Conservation (phyloP, 31 red algal genomes). For the Odonthalia washingtoniensis region DNA sequence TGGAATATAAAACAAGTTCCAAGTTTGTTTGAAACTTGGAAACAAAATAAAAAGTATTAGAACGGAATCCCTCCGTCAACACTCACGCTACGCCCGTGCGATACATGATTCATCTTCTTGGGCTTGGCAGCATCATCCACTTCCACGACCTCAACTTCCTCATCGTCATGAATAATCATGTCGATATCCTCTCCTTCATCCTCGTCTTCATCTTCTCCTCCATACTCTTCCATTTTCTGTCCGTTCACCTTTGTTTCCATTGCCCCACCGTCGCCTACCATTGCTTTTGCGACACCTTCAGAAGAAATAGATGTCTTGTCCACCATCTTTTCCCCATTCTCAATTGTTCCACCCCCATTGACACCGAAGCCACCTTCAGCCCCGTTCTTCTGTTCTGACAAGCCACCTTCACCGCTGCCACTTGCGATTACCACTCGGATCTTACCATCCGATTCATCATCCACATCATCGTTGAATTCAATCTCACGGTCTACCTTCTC, state of each 20-base stretch:
- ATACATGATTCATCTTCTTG: conserved; percentile 55
- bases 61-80: conserved; percentile 74
- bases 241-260: conserved; percentile 11
- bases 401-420: too few species aligned
- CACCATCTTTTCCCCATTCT: not conserved
- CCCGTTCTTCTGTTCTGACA: too few species aligned
- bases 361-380: too few species aligned
- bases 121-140: conserved; percentile 50
- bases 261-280: not conserved
- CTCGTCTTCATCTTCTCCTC: conserved; percentile 3
- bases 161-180: conserved; percentile 59
- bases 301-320: too few species aligned
- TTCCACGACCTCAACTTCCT: not conserved
- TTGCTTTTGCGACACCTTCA: not conserved
- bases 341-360: not conserved
- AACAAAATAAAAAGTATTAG: not conserved
- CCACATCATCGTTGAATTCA: conserved; percentile 31
- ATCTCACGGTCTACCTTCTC: conserved; percentile 26
- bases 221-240: conserved; percentile 18
- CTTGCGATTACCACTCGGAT: too few species aligned
- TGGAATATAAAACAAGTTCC: too few species aligned
- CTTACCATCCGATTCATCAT: conserved; percentile 19
- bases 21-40: too few species aligned
- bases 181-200: conserved; percentile 57
- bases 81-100: conserved; percentile 64